Base-by-base conservation (phyloP, 192 early-diverging fungal species). In the Phlyctochytrium bullatum region DNA sequence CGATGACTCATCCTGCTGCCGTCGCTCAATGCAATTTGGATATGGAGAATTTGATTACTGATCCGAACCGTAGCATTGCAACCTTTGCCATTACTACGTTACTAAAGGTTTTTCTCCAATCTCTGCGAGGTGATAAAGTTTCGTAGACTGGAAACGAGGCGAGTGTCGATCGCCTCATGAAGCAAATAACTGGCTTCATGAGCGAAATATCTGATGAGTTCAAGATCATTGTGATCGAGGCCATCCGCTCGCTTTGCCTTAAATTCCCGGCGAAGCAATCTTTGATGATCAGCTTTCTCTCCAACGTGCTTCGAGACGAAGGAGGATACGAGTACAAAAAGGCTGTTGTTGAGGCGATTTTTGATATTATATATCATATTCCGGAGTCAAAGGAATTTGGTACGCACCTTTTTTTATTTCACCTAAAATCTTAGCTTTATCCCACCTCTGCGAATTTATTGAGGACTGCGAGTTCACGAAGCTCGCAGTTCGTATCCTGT, bases 381-480 rank as follows among this genome's bases (percentile, higher is more conserved):
- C 92, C 93, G 20, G 94, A 97, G 70, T 92, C 91, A 72, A 94
- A 93, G 73, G 97, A 99, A 67, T 80, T 88, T 35, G 89, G 89
- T 91, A 80, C 50, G 33, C 29, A 27, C 52, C 25, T 34, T 12
- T 10, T 4, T 32, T 61, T 10, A 2, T 10, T 34, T 4, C 10
- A 24, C 29, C 16, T 33, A 28, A 28, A 23, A 2, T 65, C 74
- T 59, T 36, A 85, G 97, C 95, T 36, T 83, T 99, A 53, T 90
- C 91, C 10, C 93, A 98, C 65, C 82, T 99, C 56, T 99, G 97
- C 77, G 97, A 99, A 81, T 98, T 99, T 65, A 99, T 99, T 71
- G 97, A 99, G 73, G 97, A 99, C 73, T 99, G 97, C 78, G 97
- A 99, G 75, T 99, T 95, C 76, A 92, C 93, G 20, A 98, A 99